Evolutionary conservation across 495 filamentous ascomycete genomes (phyloP), one percentile per base, ranked within the genome.

Genomic region (Ramalina intermedia): DNA sequence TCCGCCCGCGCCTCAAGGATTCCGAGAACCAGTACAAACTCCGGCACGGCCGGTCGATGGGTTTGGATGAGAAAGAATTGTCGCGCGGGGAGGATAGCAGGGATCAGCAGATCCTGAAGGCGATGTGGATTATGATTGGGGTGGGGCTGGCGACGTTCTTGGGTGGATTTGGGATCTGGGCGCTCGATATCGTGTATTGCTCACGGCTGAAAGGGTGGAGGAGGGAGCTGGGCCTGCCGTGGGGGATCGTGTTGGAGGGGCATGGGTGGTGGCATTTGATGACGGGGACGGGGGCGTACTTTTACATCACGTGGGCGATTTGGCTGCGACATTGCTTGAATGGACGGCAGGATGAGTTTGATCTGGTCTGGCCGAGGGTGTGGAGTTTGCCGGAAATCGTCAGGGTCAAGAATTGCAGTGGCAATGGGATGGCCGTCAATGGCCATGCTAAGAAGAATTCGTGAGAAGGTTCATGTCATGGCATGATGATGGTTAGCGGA

Each of bases 181-280:
- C 73, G 47, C 55, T 96, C 55, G 91, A 98, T 56, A 95, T 86
- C 50, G 61, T 71, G 45, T 94, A 81, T 59, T 98, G 91, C 62
- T 68, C 69, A 23, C 71, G 66, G n/a, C 66, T 96, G 45, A 73
- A 81, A 9, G 55, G 48, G 12, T 87, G 82, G 78, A 77, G 89
- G 52, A 78, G 80, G 47, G 61, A 74, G 44, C 64, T 96, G 36
- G 81, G 82, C 18, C 67, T 96, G 38, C 91, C 91, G 0, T 98
- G 91, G 91, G 85, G 90, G 1, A 73, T 93, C 8, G 48, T 96
- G 11, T 67, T 95, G 2, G 91, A 96, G 64, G 90, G 87, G 0
- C 91, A 98, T 69, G 91, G 87, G 11, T 96, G 91, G 91, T 98
- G 91, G 78, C 80, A 84, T 61, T 55, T 81, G 8, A 76, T 82